Conservation (phyloP, 1,284 basidiomycete species). For the Apiotrichum sp. region DNA sequence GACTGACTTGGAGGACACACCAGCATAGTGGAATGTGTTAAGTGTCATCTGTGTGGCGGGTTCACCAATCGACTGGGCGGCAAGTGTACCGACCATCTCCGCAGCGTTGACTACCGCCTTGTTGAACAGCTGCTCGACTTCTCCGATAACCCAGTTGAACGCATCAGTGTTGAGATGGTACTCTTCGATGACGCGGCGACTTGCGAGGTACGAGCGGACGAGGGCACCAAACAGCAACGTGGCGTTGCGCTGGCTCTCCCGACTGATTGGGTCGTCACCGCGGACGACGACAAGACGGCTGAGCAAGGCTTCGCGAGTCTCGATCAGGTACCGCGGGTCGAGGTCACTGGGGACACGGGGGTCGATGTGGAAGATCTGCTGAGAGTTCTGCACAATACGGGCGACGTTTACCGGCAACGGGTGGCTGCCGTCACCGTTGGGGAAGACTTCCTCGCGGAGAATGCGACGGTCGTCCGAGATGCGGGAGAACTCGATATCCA, state of each 20-base stretch:
- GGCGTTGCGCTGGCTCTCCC: constrained; percentile 78
- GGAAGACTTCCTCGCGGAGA: constrained; percentile 80
- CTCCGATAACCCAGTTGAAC: constrained; percentile 96
- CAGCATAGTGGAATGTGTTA: constrained; percentile 96
- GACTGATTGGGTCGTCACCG: constrained; percentile 69
- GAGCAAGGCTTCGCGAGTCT: constrained; percentile 64
- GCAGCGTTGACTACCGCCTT: constrained; percentile 85
- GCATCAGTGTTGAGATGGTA: constrained; percentile 82
- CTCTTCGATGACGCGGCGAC: constrained; percentile 76
- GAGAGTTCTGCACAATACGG: constrained; percentile 91
- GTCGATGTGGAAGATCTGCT: constrained; percentile 97
- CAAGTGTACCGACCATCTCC: constrained; percentile 98
- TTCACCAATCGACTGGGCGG: constrained; percentile 98
- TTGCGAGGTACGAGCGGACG: constrained; percentile 76
- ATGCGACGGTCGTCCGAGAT: constrained; percentile 68
- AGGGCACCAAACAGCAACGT: constrained; percentile 91
- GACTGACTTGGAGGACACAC: constrained; percentile 96
- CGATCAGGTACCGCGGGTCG: constrained; percentile 79
- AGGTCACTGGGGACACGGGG: constrained; percentile 87
- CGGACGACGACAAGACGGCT: constrained; percentile 76
- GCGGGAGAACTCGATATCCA: constrained; percentile 82
- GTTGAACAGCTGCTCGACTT: constrained; percentile 92
- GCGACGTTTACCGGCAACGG: constrained; percentile 88
- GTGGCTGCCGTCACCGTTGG: constrained; percentile 62
- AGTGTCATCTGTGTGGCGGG: constrained; percentile 98